These are phyloP conservation scores for Holtermanniella nyarrowii DNA, from an alignment of 768 basidiomycete species.

Conservation along the genomic window DNA sequence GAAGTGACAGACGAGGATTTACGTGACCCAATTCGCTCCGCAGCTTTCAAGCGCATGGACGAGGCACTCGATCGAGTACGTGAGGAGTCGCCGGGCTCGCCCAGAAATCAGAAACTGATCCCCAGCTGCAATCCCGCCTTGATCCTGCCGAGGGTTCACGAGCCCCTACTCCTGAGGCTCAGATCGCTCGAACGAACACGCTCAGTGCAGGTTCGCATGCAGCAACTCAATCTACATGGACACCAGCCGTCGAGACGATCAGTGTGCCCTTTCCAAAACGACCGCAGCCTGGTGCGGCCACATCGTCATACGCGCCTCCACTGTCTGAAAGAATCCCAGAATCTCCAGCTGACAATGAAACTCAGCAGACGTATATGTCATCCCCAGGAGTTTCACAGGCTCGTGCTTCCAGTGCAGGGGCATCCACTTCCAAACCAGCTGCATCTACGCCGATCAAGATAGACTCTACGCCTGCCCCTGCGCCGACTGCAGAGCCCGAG, in stretches of 20 bases:
- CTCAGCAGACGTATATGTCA: no score
- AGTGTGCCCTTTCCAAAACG: neutral
- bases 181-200: no score
- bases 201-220: no score
- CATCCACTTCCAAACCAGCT: constrained; percentile 1
- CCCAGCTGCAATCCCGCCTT: constrained; percentile 15
- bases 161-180: neutral
- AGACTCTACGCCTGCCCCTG: constrained; percentile 1
- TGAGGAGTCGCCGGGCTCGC: neutral
- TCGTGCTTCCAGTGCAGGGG: no score
- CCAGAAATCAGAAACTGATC: neutral
- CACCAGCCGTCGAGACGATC: neutral
- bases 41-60: constrained; percentile 14
- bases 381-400: no score
- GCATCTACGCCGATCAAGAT: neutral
- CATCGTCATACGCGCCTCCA: neutral
- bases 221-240: neutral
- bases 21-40: constrained; percentile 14
- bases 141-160: neutral
- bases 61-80: constrained; percentile 19
- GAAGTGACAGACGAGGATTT: constrained; percentile 6
- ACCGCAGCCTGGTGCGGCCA: neutral
- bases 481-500: neutral
- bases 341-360: no score
- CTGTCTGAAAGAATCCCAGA: neutral